These are phyloP conservation scores for Berkeleyomyces rouxiae DNA, from an alignment of 2,329 filamentous ascomycete species.

Conservation along the genomic window DNA sequence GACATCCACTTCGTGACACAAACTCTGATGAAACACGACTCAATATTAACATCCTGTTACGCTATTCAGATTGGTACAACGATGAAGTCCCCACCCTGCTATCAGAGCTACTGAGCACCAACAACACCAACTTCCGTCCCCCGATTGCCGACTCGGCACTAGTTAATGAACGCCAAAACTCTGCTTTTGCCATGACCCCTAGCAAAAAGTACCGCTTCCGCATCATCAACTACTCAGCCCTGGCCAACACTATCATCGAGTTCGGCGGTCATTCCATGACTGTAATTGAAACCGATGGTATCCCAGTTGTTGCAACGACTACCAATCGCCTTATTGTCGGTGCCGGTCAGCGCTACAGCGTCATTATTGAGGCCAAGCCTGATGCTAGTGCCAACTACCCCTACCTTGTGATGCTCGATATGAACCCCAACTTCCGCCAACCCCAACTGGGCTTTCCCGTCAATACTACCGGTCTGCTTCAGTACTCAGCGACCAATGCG, in stretches of 20 bases:
- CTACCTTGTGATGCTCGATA: slow-evolving; percentile 27
- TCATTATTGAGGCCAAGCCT: slow-evolving; percentile 27
- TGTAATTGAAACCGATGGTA: slow-evolving; percentile 29
- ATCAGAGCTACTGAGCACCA: slow-evolving; percentile 27
- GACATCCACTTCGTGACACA: background rate
- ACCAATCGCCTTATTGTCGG: slow-evolving; percentile 26
- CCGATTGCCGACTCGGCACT: slow-evolving; percentile 35
- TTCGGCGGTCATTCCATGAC: slow-evolving; percentile 29
- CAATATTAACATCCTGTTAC: background rate
- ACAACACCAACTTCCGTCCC: slow-evolving; percentile 33
- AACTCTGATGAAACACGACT: background rate
- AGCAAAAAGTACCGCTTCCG: slow-evolving; percentile 29
- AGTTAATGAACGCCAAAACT: slow-evolving; percentile 31
- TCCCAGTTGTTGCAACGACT: slow-evolving; percentile 23
- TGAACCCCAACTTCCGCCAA: slow-evolving; percentile 24
- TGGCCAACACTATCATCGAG: slow-evolving; percentile 27
- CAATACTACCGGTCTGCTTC: slow-evolving; percentile 30
- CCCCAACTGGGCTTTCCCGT: slow-evolving; percentile 19
- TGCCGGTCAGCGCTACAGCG: slow-evolving; percentile 30
- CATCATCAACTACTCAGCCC: slow-evolving; percentile 29
- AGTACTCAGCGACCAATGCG: slow-evolving; percentile 21
- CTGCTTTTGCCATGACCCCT: background rate
- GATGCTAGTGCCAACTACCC: slow-evolving; percentile 26
- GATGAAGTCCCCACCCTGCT: slow-evolving; percentile 33
- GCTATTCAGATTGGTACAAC: slow-evolving; percentile 39